Conservation (phyloP, 2,329 filamentous ascomycete genomes). For the Neospermospora avenae region DNA sequence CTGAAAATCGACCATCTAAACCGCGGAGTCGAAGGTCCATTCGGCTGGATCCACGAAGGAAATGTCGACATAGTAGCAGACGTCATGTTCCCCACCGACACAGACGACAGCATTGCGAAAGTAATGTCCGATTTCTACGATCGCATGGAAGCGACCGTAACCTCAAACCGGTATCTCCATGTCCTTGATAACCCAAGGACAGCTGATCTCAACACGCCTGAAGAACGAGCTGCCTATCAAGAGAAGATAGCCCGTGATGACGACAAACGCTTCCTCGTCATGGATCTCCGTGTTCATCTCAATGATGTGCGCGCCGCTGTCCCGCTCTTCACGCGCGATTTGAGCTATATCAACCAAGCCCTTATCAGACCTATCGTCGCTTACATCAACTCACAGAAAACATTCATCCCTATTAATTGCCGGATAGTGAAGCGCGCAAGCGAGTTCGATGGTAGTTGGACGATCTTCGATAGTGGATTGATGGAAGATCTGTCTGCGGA, state of each 20-base stretch:
- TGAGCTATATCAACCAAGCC: slow-evolving; percentile 95
- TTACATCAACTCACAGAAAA: slow-evolving; percentile 93
- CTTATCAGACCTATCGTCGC: slow-evolving; percentile 94
- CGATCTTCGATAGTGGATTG: slow-evolving; percentile 85
- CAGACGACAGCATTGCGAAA: slow-evolving; percentile 84
- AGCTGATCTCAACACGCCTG: slow-evolving; percentile 30
- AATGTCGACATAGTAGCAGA: slow-evolving; percentile 96
- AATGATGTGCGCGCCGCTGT: slow-evolving; percentile 93
- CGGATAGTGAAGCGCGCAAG: slow-evolving; percentile 83
- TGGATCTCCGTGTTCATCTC: slow-evolving; percentile 91
- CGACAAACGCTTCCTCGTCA: slow-evolving; percentile 78
- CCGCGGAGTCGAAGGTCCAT: slow-evolving; percentile 85
- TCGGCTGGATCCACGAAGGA: slow-evolving; percentile 97
- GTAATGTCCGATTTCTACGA: slow-evolving; percentile 98
- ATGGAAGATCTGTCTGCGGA: slow-evolving; percentile 93
- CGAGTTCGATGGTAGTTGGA: slow-evolving; percentile 96
- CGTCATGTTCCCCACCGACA: slow-evolving; percentile 87
- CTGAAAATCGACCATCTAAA: slow-evolving; percentile 96
- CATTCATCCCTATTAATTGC: slow-evolving; percentile 93
- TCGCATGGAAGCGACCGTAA: slow-evolving; percentile 88
- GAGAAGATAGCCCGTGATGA: slow-evolving; percentile 41
- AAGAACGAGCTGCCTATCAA: slow-evolving; percentile 24
- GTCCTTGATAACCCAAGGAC: slow-evolving; percentile 49
- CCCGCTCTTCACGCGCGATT: slow-evolving; percentile 84
- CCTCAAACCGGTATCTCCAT: slow-evolving; percentile 64